Evolutionary conservation across 2,329 filamentous ascomycete species (phyloP).

Genomic region (Cladorrhinum sp.): DNA sequence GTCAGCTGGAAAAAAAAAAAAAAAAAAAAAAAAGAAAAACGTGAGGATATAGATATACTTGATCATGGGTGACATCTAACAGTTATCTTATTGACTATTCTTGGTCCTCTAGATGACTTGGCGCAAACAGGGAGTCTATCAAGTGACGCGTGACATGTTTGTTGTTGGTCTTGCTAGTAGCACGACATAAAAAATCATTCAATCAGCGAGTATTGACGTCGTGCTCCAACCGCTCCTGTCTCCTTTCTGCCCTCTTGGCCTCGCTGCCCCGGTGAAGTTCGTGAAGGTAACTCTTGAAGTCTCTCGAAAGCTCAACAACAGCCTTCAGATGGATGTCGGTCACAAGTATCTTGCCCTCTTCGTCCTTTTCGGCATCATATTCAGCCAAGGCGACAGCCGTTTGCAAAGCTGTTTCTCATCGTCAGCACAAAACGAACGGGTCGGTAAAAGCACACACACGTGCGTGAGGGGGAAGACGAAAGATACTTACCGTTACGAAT

Average conservation of each 20-base stretch:
- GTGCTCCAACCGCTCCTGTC: neutral
- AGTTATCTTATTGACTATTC: too few relatives aligned
- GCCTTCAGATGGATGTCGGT: slow-evolving; percentile 30
- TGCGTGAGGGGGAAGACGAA: neutral
- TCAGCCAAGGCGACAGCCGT: slow-evolving; percentile 34
- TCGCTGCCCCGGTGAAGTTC: slow-evolving; percentile 18
- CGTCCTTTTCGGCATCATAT: slow-evolving; percentile 25
- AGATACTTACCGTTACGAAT: slow-evolving; percentile 24
- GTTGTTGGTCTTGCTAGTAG: too few relatives aligned
- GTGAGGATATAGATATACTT: too few relatives aligned
- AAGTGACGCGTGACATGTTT: too few relatives aligned
- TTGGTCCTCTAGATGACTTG: too few relatives aligned
- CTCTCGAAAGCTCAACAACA: slow-evolving; percentile 29
- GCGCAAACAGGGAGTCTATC: too few relatives aligned
- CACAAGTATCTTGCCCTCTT: slow-evolving; percentile 27
- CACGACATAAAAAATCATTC: too few relatives aligned
- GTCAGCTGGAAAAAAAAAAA: too few relatives aligned
- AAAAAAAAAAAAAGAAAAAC: too few relatives aligned
- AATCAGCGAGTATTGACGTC: neutral
- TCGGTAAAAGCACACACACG: too few relatives aligned
- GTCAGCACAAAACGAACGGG: neutral
- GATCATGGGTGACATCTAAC: too few relatives aligned
- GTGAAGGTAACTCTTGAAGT: slow-evolving; percentile 31
- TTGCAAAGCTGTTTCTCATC: slow-evolving; percentile 29
- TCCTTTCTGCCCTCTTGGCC: neutral